These are phyloP conservation scores for Aspergillus sp. DNA, from an alignment of 2,329 filamentous ascomycete species.

Conservation along the genomic window DNA sequence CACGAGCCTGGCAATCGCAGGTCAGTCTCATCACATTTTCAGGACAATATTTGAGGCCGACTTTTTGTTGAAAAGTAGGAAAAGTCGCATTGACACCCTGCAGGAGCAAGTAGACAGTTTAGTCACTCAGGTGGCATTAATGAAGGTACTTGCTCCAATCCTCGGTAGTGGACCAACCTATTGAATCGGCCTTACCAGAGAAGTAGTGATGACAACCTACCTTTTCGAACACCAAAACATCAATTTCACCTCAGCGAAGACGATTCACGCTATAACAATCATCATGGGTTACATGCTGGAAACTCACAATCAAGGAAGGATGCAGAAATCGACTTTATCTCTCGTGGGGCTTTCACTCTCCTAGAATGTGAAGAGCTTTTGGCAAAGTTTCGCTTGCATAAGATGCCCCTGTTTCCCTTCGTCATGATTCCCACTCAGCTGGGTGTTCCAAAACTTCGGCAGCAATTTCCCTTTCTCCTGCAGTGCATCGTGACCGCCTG, in stretches of 20 bases:
- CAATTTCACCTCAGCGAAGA: background rate
- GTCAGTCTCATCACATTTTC: background rate
- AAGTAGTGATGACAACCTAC: background rate
- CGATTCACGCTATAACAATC: background rate
- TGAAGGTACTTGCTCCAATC: background rate
- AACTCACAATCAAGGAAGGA: background rate
- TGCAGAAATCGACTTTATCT: background rate
- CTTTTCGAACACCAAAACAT: background rate
- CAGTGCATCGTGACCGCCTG: slow-evolving; percentile 3
- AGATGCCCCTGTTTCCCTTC: slow-evolving; percentile 15
- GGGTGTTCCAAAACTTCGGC: background rate
- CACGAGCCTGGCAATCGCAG: background rate
- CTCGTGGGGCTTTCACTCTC: background rate
- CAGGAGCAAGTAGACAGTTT: background rate
- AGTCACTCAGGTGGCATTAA: background rate
- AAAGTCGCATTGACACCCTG: background rate
- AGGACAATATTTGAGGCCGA: background rate
- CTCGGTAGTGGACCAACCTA: background rate
- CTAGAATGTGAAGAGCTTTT: background rate
- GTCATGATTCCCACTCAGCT: slow-evolving; percentile 2
- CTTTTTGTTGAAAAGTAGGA: background rate
- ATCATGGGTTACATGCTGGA: background rate
- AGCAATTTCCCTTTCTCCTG: slow-evolving; percentile 9
- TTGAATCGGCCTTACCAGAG: background rate
- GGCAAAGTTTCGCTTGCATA: slow-evolving; percentile 7